phyloP scores from a whole-genome alignment of 2,329 filamentous ascomycete species.

The Pyrenophora graminea region DNA sequence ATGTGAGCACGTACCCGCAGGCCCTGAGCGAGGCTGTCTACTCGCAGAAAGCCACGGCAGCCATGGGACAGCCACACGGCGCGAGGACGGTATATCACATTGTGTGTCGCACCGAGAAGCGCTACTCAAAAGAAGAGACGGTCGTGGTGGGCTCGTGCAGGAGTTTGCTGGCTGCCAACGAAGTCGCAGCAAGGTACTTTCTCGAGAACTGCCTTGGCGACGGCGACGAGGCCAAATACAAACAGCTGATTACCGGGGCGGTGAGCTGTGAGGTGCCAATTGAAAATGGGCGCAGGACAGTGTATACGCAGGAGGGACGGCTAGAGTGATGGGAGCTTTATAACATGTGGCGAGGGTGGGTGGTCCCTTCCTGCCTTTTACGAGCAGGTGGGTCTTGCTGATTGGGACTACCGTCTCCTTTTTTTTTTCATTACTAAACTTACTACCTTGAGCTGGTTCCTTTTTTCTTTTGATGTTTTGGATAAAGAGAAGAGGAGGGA shows the following conservation, averaged over 20 bases:
- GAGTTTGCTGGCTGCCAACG: conserved; percentile 7
- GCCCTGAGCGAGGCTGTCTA: conserved; percentile 14
- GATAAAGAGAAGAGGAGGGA: too few species aligned
- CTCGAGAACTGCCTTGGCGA: conserved; percentile 6
- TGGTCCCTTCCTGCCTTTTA: too few species aligned
- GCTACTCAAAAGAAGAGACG: conserved; percentile 1
- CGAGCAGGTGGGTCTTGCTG: too few species aligned
- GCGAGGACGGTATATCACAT: conserved; percentile 6
- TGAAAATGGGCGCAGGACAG: conserved; percentile 1
- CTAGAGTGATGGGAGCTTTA: not conserved
- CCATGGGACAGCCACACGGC: not conserved
- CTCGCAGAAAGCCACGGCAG: conserved; percentile 5
- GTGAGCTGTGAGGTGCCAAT: conserved; percentile 5
- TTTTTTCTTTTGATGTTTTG: too few species aligned
- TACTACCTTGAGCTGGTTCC: too few species aligned
- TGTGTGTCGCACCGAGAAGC: not conserved
- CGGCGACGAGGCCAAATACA: conserved; percentile 3
- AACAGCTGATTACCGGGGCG: conserved; percentile 5
- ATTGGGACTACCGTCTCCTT: too few species aligned
- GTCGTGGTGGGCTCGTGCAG: not conserved
- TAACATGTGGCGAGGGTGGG: too few species aligned
- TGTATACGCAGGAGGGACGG: conserved; percentile 7
- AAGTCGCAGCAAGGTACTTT: conserved; percentile 11
- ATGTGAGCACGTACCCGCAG: conserved; percentile 18
- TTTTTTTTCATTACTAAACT: too few species aligned